Evolutionary conservation across 2,329 filamentous ascomycete species (phyloP), one percentile per base, ranked within the genome.

Genomic region (Colletotrichum siamense): DNA sequence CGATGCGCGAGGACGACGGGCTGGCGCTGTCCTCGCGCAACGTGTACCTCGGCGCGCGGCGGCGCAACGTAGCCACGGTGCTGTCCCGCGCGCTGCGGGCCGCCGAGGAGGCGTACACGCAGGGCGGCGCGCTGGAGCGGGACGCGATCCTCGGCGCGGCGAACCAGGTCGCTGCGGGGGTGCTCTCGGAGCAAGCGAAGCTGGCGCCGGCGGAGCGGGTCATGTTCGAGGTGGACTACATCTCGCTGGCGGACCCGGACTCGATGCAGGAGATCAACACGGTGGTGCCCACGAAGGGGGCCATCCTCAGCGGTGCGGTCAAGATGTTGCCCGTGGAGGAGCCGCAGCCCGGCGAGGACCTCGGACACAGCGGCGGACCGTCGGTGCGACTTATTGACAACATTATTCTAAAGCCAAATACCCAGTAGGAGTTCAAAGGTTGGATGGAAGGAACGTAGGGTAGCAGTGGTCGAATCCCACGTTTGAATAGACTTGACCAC

Each of bases 301-400:
- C 94, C 1, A 94, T 99, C 44, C 85, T 99, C 73, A 99, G 96
- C 82, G 96, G 95, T 5, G 97, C 97, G 0, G 88, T 99, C 74
- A 97, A 95, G 86, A 98, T 99, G 94, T 83, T 95, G 62, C 94
- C 96, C 0, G 87, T 98, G 3, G 95, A 98, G 82, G 89, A 91
- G 68, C 89, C 93, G 1, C 89, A 88, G 65, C 86, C 91, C 8
- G 94, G 91, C 1, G 96, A 99, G 83, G 93, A 96, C 79, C 84
- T 96, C 30, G 96, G 96, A 5, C 92, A 92, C 77, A 90, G 91
- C 71, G 93, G 92, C 5, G 93, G 94, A 2, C 95, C 95, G 18
- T 84, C 93, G 1, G 97, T 99, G 64, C 90, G 97, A 77, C 87
- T 99, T 84, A 98, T 99, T 83, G 97, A 99, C 82, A 99, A 99